A percentile compares a stretch with the other conserved stretches of the same genome.
These are phyloP conservation scores for Chrysanthemum lavandulifolium DNA, from an alignment of 129 eudicot genomes.

Conservation along the genomic window DNA sequence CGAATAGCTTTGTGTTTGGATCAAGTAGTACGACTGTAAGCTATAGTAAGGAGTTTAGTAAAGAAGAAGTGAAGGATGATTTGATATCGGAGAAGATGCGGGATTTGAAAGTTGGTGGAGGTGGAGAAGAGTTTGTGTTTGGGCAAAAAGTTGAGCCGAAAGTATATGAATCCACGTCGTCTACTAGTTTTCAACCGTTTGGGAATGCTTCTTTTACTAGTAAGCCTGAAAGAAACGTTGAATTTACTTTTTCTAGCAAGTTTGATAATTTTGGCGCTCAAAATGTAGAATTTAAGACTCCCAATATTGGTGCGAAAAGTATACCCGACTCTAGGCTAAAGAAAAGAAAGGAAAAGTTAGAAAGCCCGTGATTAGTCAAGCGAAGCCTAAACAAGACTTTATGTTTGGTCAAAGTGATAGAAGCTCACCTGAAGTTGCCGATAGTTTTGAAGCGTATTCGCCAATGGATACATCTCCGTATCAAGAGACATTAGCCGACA, in stretches of 20 bases:
- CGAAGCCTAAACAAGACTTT: conserved; percentile 28
- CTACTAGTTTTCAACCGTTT: conserved; percentile 32
- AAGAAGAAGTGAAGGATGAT: conserved; percentile 24
- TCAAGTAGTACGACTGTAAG: conserved; percentile 17
- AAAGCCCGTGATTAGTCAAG: conserved; percentile 40
- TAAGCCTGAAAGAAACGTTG: conserved; percentile 35
- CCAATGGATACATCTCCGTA: conserved; percentile 96
- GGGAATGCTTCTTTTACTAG: conserved; percentile 26
- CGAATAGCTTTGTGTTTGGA: background rate
- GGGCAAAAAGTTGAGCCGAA: conserved; percentile 20
- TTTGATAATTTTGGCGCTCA: conserved; percentile 35
- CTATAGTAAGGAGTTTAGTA: conserved; percentile 4
- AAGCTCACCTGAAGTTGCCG: conserved; percentile 33
- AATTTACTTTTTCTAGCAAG: conserved; percentile 40
- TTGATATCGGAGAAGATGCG: conserved; percentile 33
- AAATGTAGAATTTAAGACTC: conserved; percentile 52
- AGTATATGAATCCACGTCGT: conserved; percentile 29
- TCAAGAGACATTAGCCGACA: conserved; percentile 55
- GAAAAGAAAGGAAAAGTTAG: conserved; percentile 65
- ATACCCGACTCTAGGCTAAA: conserved; percentile 42
- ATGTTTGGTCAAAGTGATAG: conserved; percentile 24
- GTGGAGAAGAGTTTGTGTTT: conserved; percentile 6
- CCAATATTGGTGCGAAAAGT: conserved; percentile 40
- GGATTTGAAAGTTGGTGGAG: conserved; percentile 35
- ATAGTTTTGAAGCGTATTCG: conserved; percentile 67